phyloP scores from a whole-genome alignment of 257 asterid genomes.

The Nicotiana obtusifolia region DNA sequence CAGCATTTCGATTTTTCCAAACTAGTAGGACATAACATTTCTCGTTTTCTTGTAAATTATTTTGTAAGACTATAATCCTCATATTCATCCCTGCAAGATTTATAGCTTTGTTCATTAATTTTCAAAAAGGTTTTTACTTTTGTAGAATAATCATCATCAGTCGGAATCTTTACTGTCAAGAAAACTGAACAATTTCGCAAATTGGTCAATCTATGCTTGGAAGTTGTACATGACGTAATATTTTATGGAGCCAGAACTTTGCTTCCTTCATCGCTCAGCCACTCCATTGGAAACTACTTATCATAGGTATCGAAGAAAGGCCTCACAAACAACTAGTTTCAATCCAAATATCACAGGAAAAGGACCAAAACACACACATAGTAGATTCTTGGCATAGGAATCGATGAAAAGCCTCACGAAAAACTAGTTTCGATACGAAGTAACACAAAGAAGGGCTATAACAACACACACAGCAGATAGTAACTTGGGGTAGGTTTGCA shows the following conservation, averaged over 20 bases:
- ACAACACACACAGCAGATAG: not conserved
- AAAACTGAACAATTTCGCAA: not conserved
- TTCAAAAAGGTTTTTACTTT: too few species aligned
- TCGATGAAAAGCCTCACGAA: not conserved
- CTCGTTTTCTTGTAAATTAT: too few species aligned
- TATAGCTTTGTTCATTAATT: too few species aligned
- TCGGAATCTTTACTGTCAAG: not conserved
- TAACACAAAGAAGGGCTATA: not conserved
- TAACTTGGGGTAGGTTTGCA: not conserved
- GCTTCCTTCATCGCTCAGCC: not conserved
- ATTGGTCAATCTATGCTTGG: not conserved
- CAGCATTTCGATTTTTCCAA: too few species aligned
- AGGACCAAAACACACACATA: not conserved
- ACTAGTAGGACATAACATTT: too few species aligned
- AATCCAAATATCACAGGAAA: not conserved
- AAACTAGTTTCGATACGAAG: not conserved
- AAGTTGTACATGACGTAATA: too few species aligned
- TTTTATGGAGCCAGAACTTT: too few species aligned
- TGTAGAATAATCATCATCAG: too few species aligned
- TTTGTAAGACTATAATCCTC: too few species aligned
- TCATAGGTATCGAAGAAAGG: not conserved
- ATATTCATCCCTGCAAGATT: too few species aligned
- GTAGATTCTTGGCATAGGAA: not conserved
- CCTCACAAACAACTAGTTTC: not conserved
- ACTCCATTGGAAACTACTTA: not conserved